Evolutionary conservation across 2,329 filamentous ascomycete genomes (phyloP).

Genomic region (Ilyonectria sp.): DNA sequence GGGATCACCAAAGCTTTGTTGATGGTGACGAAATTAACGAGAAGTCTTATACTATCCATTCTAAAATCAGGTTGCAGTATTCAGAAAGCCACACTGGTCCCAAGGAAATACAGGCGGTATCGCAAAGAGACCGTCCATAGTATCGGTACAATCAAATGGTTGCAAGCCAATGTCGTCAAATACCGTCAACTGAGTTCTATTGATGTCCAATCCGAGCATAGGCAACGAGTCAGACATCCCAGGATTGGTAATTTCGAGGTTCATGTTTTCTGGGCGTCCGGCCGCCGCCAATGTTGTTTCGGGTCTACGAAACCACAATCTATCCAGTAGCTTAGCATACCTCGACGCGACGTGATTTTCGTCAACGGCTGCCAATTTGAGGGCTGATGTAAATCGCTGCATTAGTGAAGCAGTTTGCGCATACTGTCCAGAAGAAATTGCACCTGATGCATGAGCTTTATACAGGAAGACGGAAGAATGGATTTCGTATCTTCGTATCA

Average conservation of each 20-base stretch:
- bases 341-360: slow-evolving; percentile 29
- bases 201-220: slow-evolving; percentile 20
- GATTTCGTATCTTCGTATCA: slow-evolving; percentile 25
- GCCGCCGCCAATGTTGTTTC: background rate
- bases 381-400: slow-evolving; percentile 22
- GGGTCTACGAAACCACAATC: slow-evolving; percentile 19
- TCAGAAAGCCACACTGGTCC: slow-evolving; percentile 27
- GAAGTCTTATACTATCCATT: background rate
- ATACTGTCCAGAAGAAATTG: slow-evolving; percentile 20
- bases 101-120: slow-evolving; percentile 25
- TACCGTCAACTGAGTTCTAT: slow-evolving; percentile 2
- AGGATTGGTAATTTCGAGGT: background rate
- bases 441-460: slow-evolving; percentile 29
- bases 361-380: slow-evolving; percentile 24
- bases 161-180: slow-evolving; percentile 31
- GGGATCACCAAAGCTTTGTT: background rate
- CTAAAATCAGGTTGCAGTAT: background rate
- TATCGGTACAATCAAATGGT: slow-evolving; percentile 30
- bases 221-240: slow-evolving; percentile 18
- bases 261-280: background rate
- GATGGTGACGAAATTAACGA: background rate
- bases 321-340: slow-evolving; percentile 32
- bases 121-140: slow-evolving; percentile 27
- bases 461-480: slow-evolving; percentile 32
- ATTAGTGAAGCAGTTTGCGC: slow-evolving; percentile 20